Conservation (phyloP, 2,329 filamentous ascomycete genomes). For the Pseudocercospora fuligena region DNA sequence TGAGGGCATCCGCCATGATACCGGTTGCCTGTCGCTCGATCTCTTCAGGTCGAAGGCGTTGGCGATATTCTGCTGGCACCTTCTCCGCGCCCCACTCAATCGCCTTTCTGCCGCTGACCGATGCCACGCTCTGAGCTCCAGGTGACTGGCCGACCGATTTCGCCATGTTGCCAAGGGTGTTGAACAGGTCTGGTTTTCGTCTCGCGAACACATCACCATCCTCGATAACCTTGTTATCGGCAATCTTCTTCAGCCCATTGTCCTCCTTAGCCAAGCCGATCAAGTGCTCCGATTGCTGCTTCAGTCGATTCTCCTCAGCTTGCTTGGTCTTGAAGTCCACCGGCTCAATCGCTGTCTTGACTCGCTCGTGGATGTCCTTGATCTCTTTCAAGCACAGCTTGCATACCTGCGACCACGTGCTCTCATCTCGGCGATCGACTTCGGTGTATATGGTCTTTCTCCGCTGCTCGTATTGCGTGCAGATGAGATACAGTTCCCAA, state of each 20-base stretch:
- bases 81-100: slow-evolving; percentile 31
- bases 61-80: slow-evolving; percentile 55
- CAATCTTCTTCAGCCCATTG: slow-evolving; percentile 36
- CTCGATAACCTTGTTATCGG: slow-evolving; percentile 30
- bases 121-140: slow-evolving; percentile 44
- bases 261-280: slow-evolving; percentile 34
- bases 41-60: slow-evolving; percentile 56
- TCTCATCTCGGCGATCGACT: slow-evolving; percentile 76
- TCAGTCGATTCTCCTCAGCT: slow-evolving; percentile 24
- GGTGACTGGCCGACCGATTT: slow-evolving; percentile 56
- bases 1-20: slow-evolving; percentile 52
- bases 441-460: slow-evolving; percentile 84
- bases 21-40: slow-evolving; percentile 51
- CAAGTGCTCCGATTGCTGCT: slow-evolving; percentile 27
- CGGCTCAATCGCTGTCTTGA: slow-evolving; percentile 56
- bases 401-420: slow-evolving; percentile 81
- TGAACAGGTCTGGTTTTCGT: slow-evolving; percentile 24
- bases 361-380: slow-evolving; percentile 67
- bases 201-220: slow-evolving; percentile 34
- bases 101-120: slow-evolving; percentile 44
- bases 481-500: slow-evolving; percentile 86
- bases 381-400: slow-evolving; percentile 71
- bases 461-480: slow-evolving; percentile 72
- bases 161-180: slow-evolving; percentile 50
- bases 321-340: slow-evolving; percentile 25